Evolutionary conservation across 2,329 filamentous ascomycete genomes (phyloP).

Genomic region (Setomelanomma holmii): DNA sequence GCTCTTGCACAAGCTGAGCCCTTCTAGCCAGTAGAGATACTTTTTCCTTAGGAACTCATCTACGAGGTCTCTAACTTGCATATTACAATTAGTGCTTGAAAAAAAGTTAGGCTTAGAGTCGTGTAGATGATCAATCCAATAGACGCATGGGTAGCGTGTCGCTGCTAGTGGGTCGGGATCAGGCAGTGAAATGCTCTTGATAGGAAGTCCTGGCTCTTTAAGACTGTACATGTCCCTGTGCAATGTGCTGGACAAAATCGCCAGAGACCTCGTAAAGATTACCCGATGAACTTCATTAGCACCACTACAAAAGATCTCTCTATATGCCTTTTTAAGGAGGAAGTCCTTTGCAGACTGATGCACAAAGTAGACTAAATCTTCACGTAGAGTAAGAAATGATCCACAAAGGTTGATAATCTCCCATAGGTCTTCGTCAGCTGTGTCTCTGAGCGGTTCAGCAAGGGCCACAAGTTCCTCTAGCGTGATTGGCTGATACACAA

Average conservation of each 20-base stretch:
- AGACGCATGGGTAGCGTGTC: no score
- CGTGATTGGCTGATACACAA: no score
- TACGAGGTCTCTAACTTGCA: no score
- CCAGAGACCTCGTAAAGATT: constrained; percentile 1
- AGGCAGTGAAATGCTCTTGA: not conserved
- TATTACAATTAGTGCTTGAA: no score
- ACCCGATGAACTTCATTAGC: not conserved
- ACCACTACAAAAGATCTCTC: not conserved
- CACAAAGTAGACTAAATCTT: no score
- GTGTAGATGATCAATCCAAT: not conserved
- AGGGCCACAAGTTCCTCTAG: no score
- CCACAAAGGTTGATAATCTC: constrained; percentile 52
- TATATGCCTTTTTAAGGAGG: not conserved
- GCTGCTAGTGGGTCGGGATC: not conserved
- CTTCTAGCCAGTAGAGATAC: no score
- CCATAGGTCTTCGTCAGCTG: no score
- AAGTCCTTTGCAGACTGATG: no score
- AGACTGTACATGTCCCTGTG: not conserved
- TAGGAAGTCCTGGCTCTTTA: not conserved
- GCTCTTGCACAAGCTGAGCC: constrained; percentile 5
- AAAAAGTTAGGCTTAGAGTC: not conserved
- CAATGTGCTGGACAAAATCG: not conserved
- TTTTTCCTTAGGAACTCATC: no score
- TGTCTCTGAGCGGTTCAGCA: no score
- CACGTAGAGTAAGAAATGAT: no score